Conservation (phyloP, 2,329 filamentous ascomycete genomes). For the Akanthomyces lecanii region DNA sequence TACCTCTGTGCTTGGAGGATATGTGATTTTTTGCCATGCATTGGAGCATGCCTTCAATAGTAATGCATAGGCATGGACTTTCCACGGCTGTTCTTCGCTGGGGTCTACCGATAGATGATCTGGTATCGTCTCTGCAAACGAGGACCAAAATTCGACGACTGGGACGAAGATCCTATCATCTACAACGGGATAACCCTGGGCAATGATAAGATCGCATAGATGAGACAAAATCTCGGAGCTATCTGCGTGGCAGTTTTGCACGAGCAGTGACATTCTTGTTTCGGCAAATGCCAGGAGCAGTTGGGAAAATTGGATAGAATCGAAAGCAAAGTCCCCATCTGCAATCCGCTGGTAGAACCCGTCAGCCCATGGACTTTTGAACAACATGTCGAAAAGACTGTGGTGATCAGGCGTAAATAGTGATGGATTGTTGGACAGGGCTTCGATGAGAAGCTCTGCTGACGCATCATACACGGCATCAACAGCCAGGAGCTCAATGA, state of each 20-base stretch:
- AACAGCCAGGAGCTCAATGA: slow-evolving; percentile 57
- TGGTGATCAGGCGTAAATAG: slow-evolving; percentile 60
- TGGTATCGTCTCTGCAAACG: slow-evolving; percentile 65
- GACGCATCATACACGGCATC: slow-evolving; percentile 56
- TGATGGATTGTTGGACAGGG: slow-evolving; percentile 59
- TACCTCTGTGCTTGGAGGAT: slow-evolving; percentile 55
- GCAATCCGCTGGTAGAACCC: slow-evolving; percentile 52
- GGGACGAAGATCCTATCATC: slow-evolving; percentile 73
- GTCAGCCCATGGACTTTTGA: slow-evolving; percentile 57
- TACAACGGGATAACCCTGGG: slow-evolving; percentile 61
- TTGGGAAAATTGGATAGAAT: slow-evolving; percentile 61
- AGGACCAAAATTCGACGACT: slow-evolving; percentile 77
- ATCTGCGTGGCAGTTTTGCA: slow-evolving; percentile 47
- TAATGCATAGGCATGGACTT: slow-evolving; percentile 2
- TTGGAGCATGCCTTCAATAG: slow-evolving; percentile 62
- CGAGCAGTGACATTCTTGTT: slow-evolving; percentile 57
- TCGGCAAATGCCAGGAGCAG: slow-evolving; percentile 67
- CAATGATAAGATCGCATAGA: slow-evolving; percentile 61
- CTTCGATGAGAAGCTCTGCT: slow-evolving; percentile 61
- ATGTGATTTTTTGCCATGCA: slow-evolving; percentile 65
- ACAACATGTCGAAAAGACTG: slow-evolving; percentile 51
- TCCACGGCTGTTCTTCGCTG: neutral
- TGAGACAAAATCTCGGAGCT: slow-evolving; percentile 51
- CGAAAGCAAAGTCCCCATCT: slow-evolving; percentile 59
- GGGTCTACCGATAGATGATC: slow-evolving; percentile 33